Evolutionary conservation across 306 rosid species (phyloP).

Genomic region (Bauhinia variegata): DNA sequence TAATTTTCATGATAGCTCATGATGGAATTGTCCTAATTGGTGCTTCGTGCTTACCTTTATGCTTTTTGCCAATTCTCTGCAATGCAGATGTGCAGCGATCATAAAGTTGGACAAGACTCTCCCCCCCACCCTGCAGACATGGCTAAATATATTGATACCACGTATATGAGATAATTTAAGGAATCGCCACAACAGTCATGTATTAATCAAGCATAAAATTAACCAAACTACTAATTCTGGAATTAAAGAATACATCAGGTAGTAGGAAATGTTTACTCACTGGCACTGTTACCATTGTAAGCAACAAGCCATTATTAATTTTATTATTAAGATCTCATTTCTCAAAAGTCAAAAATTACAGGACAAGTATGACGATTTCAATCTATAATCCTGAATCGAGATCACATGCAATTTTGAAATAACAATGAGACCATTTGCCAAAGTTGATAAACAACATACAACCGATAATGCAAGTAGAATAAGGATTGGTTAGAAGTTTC

Average conservation of each 20-base stretch:
- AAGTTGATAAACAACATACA: neutral
- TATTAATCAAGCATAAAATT: neutral
- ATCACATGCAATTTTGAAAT: constrained; percentile 3
- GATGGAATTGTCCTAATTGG: neutral
- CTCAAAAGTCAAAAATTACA: neutral
- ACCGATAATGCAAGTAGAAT: constrained; percentile 20
- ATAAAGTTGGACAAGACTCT: constrained; percentile 77
- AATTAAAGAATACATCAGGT: constrained; percentile 8
- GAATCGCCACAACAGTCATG: neutral
- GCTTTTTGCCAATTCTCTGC: constrained; percentile 66
- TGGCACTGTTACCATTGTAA: constrained; percentile 2
- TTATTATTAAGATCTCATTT: neutral
- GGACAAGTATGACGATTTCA: neutral
- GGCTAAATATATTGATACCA: constrained; percentile 34
- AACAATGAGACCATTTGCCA: constrained; percentile 11
- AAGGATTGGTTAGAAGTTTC: constrained; percentile 5
- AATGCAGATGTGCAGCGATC: constrained; percentile 74
- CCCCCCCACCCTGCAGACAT: constrained; percentile 87
- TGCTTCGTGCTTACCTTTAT: constrained; percentile 68
- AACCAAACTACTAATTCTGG: neutral
- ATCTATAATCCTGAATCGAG: constrained; percentile 3
- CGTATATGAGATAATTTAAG: constrained; percentile 17
- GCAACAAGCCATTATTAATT: constrained; percentile 5
- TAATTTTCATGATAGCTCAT: neutral
- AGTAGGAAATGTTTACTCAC: constrained; percentile 13